Conservation (phyloP, 2,329 filamentous ascomycete species). For the Magnaporthales sp. region DNA sequence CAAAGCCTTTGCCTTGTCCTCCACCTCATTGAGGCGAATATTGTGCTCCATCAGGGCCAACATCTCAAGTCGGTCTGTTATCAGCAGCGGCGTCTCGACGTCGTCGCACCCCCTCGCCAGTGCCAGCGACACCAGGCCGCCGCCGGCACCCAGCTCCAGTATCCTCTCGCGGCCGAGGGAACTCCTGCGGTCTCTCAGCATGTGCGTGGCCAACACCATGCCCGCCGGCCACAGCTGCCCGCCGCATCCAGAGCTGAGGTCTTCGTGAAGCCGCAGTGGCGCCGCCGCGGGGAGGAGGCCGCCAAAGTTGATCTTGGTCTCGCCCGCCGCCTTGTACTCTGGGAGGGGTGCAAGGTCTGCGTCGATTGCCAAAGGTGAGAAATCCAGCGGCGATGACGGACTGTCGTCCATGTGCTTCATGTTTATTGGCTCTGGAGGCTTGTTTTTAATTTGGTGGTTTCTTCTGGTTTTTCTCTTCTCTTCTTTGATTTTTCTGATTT, state of each 20-base stretch:
- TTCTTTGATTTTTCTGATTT: not conserved
- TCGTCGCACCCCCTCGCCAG: slow-evolving; percentile 44
- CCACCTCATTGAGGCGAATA: slow-evolving; percentile 69
- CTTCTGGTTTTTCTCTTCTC: not conserved
- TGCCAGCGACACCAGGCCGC: slow-evolving; percentile 71
- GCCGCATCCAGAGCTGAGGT: slow-evolving; percentile 80
- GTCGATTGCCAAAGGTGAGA: slow-evolving; percentile 39
- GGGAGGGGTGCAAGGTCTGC: slow-evolving; percentile 52
- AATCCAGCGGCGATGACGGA: slow-evolving; percentile 8
- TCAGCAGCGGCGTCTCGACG: slow-evolving; percentile 50
- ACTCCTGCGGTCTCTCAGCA: slow-evolving; percentile 65
- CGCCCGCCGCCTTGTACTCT: slow-evolving; percentile 44
- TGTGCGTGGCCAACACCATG: slow-evolving; percentile 77
- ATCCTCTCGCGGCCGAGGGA: slow-evolving; percentile 60
- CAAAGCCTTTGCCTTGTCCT: slow-evolving; percentile 51
- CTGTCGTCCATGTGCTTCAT: not conserved
- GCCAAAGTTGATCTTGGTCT: slow-evolving; percentile 54
- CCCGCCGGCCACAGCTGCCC: slow-evolving; percentile 94
- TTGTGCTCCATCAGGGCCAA: slow-evolving; percentile 78
- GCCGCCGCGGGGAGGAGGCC: slow-evolving; percentile 51
- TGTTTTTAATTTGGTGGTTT: not conserved
- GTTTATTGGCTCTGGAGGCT: not conserved
- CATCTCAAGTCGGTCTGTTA: slow-evolving; percentile 89
- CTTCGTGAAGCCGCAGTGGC: slow-evolving; percentile 72
- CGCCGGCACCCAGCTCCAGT: slow-evolving; percentile 85